phyloP scores from a whole-genome alignment of 805 yeast species.

The Ogataea ramenticola region DNA sequence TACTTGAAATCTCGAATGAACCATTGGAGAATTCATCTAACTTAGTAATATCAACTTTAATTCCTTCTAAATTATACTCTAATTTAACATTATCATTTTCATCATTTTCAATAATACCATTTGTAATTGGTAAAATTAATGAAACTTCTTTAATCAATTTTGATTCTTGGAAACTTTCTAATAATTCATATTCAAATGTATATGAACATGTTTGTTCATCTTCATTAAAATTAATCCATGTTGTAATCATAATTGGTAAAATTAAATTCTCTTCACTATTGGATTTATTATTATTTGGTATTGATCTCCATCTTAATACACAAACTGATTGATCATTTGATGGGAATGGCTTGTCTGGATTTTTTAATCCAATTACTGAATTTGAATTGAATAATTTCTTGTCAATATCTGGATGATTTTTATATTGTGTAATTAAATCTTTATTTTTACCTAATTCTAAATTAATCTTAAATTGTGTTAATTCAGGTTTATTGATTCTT shows the following conservation, averaged over 20 bases:
- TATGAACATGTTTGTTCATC: slow-evolving; percentile 59
- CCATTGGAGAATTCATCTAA: slow-evolving; percentile 49
- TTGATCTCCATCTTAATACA: slow-evolving; percentile 86
- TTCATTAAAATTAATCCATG: slow-evolving; percentile 71
- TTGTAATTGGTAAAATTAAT: slow-evolving; percentile 58
- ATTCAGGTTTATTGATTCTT: slow-evolving; percentile 70
- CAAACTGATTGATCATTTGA: slow-evolving; percentile 85
- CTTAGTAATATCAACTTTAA: slow-evolving; percentile 54
- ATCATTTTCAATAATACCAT: slow-evolving; percentile 45
- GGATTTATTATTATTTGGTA: slow-evolving; percentile 32
- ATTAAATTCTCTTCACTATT: slow-evolving; percentile 50
- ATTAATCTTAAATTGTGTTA: slow-evolving; percentile 59
- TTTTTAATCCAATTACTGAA: slow-evolving; percentile 65
- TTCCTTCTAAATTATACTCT: slow-evolving; percentile 60
- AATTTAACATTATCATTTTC: slow-evolving; percentile 49
- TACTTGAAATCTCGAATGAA: slow-evolving; percentile 72
- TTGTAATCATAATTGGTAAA: slow-evolving; percentile 66
- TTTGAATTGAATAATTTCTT: slow-evolving; percentile 54
- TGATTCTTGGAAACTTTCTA: slow-evolving; percentile 29
- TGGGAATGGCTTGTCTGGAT: slow-evolving; percentile 77
- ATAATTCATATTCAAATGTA: slow-evolving; percentile 83
- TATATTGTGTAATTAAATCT: slow-evolving; percentile 54
- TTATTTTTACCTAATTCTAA: slow-evolving; percentile 43
- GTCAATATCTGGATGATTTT: slow-evolving; percentile 96
- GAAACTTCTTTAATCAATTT: slow-evolving; percentile 46